Evolutionary conservation across 495 filamentous ascomycete genomes (phyloP), one percentile per base, ranked within the genome.

Genomic region (Aspergillus bertholletiae): DNA sequence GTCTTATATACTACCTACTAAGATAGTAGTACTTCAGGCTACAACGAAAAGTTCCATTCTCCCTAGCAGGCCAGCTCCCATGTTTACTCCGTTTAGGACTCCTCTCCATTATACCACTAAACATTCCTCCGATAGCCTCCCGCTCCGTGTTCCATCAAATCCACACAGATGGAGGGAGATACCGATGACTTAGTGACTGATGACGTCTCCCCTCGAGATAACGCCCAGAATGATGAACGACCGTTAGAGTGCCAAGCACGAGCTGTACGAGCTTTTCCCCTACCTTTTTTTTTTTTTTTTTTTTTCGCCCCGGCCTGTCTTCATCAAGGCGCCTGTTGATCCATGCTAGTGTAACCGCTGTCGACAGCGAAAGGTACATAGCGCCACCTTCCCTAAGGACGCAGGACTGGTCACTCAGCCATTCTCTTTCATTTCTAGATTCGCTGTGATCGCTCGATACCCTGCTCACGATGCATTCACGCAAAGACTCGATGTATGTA

Each of bases 401-500:
- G 34, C 13, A n/a, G 13, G 13, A 15, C 7, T n/a, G 17, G 34
- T 11, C 6, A 37, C 34, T 37, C 13, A 37, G 2, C 2, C 3
- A 2, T n/a, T 15, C 13, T 2, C 13, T 15, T 15, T n/a, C 7
- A 2, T 37, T n/a, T 37, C 13, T 37, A 37, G 34, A 37, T 37
- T 37, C 34, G 34, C 34, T 58, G 55, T 27, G 50, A 58, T 22
- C 50, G 55, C 0, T 45, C 24, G 9, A 58, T 26, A 18, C 55
- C 50, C n/a, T 58, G 55, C 24, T 58, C 55, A n/a, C 44, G 46
- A 22, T 58, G 51, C 40, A 34, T 50, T 40, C 50, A 51, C 17
- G 51, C 39, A 26, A 46, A 46, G 46, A 27, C 37, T 9, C 37
- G 43, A 22, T 58, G 51, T 40, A 26, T 46, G 15, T 58, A 54